Evolutionary conservation across 768 basidiomycete genomes (phyloP), one percentile per base, ranked within the genome.

Genomic region (Daedaleopsis sinensis): DNA sequence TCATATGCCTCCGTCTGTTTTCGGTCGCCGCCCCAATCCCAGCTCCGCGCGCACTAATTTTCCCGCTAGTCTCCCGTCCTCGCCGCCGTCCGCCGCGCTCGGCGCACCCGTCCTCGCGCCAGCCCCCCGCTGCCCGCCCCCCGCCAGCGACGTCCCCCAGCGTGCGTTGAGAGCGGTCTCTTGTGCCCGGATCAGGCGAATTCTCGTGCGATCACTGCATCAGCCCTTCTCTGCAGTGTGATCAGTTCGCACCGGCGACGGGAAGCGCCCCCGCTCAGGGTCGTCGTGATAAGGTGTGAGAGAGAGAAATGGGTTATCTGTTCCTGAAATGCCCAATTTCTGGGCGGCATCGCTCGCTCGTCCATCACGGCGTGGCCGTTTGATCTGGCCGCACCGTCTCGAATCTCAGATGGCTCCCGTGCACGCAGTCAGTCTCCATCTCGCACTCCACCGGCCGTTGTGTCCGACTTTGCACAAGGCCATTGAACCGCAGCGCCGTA

Each of bases 261-360:
- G 27, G 27, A 32, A 32, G 27, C 19, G 52, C 43, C 46, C 57
- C 56, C 46, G 56, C 37, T 63, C 65, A 66, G 62, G 62, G 65
- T 66, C 65, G 62, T 48, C 44, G 56, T 63, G 65, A 66, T 66
- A 61, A 66, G 65, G 62, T 63, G 62, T 66, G 65, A 61, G 55
- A 59, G 58, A 53, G 54, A 59, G 62, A 51, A 63, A 63, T 52
- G 58, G 35, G 48, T 47, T 56, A 59, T 59, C 58, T 18, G 62
- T 64, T 56, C 58, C 62, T 64, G 62, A 57, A 48, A 42, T 54
- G 43, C 52, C 21, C 27, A 32, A 32, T 32, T 32, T 32, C 27
- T 32, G 27, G 27, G 4, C 27, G 27, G 27, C 27, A 3, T 32
- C 27, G 27, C 27, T 3, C 3, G 7, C 27, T 32, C 27, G 27